Conservation (phyloP, 129 eudicot species). For the Mikania micrantha region DNA sequence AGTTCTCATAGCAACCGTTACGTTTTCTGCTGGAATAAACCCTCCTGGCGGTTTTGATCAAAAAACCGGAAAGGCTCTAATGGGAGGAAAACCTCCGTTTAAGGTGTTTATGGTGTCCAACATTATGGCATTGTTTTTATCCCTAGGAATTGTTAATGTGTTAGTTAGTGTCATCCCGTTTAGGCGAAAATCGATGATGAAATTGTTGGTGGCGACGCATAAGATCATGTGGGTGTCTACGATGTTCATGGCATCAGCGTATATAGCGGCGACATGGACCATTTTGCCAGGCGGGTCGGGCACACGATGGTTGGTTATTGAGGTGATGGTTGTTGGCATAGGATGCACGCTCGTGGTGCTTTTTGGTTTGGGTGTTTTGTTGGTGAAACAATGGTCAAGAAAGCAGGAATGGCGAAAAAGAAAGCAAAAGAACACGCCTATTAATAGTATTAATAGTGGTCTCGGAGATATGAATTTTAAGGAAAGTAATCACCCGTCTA, state of each 20-base stretch:
- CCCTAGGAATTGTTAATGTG: conserved; percentile 47
- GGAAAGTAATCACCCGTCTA: conserved; percentile 22
- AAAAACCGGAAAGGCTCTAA: conserved; percentile 33
- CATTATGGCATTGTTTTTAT: conserved; percentile 44
- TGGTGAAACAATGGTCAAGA: conserved; percentile 39
- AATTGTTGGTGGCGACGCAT: conserved; percentile 28
- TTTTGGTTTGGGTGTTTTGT: conserved; percentile 34
- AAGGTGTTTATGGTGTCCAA: conserved; percentile 43
- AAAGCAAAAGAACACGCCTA: conserved; percentile 35
- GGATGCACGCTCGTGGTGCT: conserved; percentile 36
- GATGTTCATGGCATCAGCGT: conserved; percentile 42
- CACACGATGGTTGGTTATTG: conserved; percentile 31
- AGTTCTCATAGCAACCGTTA: conserved; percentile 46
- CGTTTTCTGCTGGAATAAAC: conserved; percentile 48
- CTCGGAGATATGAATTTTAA: conserved; percentile 32
- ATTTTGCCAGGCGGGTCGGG: conserved; percentile 33
- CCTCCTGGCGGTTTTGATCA: conserved; percentile 55
- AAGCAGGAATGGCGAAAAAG: conserved; percentile 38
- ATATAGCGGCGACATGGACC: conserved; percentile 37
- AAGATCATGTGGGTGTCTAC: conserved; percentile 56
- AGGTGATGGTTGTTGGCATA: conserved; percentile 32
- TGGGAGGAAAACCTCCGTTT: conserved; percentile 28
- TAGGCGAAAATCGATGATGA: conserved; percentile 40
- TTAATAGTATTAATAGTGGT: conserved; percentile 33
- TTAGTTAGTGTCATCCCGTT: conserved; percentile 49